These are phyloP conservation scores for Polyporus tsugae DNA, from an alignment of 1,284 basidiomycete species.

Conservation along the genomic window DNA sequence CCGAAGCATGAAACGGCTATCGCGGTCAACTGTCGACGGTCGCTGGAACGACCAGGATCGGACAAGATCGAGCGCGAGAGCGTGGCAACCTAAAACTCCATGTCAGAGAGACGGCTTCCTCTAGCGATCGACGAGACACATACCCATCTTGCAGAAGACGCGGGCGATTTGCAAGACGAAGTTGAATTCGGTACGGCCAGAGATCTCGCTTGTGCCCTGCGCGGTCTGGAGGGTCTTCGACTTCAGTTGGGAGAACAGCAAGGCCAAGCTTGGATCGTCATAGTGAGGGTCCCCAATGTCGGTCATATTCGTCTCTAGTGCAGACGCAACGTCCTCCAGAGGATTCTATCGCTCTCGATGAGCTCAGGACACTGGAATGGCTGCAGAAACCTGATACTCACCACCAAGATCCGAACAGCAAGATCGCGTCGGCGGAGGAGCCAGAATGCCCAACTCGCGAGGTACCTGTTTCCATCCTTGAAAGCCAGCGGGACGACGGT, in stretches of 20 bases:
- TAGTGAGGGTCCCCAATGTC: slow-evolving; percentile 88
- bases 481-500: slow-evolving; percentile 89
- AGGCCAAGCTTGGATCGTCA: slow-evolving; percentile 90
- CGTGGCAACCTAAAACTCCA: slow-evolving; percentile 76
- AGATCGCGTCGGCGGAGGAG: slow-evolving; percentile 85
- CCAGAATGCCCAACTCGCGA: slow-evolving; percentile 99
- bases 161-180: slow-evolving; percentile 93
- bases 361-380: not conserved
- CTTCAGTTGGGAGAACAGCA: slow-evolving; percentile 91
- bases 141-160: slow-evolving; percentile 93
- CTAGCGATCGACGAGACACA: slow-evolving; percentile 37
- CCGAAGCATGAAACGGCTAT: slow-evolving; percentile 35
- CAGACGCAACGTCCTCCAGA: slow-evolving; percentile 71
- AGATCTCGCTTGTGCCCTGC: slow-evolving; percentile 90
- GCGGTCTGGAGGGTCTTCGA: slow-evolving; percentile 91
- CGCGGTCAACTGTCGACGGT: slow-evolving; percentile 55
- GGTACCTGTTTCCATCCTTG: slow-evolving; percentile 87
- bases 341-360: slow-evolving; percentile 65
- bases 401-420: slow-evolving; percentile 85
- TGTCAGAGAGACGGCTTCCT: not conserved
- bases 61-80: slow-evolving; percentile 86
- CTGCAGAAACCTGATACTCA: slow-evolving; percentile 45
- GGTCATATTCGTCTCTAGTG: slow-evolving; percentile 59
- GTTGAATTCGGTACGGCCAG: slow-evolving; percentile 88
- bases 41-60: slow-evolving; percentile 91